A percentile compares a stretch with the other conserved stretches of the same genome.
These are phyloP conservation scores for Ascochyta viciae-villosae DNA, from an alignment of 2,329 filamentous ascomycete genomes.

Conservation along the genomic window DNA sequence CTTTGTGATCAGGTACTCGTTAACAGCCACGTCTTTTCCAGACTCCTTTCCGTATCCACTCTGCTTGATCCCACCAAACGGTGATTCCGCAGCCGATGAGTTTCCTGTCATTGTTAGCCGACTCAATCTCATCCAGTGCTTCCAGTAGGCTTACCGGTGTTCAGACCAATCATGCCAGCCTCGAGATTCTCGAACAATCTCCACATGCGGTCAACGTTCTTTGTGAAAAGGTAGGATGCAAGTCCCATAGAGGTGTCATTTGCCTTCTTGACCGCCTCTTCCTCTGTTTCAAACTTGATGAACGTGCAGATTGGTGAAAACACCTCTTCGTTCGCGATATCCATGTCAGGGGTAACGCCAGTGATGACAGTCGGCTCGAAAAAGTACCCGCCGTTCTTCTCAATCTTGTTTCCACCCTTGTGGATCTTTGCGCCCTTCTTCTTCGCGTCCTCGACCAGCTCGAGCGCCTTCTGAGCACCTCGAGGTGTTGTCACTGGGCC, in stretches of 20 bases:
- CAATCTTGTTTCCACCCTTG: constrained; percentile 63
- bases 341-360: constrained; percentile 65
- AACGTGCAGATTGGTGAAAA: constrained; percentile 71
- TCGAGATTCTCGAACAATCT: constrained; percentile 71
- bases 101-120: constrained; percentile 55
- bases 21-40: constrained; percentile 70
- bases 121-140: background rate
- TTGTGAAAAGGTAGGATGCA: constrained; percentile 73
- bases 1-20: constrained; percentile 69
- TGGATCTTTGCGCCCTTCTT: constrained; percentile 69
- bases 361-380: constrained; percentile 72
- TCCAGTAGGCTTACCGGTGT: constrained; percentile 56
- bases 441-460: constrained; percentile 70
- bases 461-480: constrained; percentile 62
- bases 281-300: constrained; percentile 70
- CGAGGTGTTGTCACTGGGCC: constrained; percentile 66
- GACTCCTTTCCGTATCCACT: constrained; percentile 72
- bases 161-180: constrained; percentile 73
- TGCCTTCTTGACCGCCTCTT: constrained; percentile 65
- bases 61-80: constrained; percentile 73
- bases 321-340: constrained; percentile 64
- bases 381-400: constrained; percentile 66
- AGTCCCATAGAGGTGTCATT: constrained; percentile 70
- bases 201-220: constrained; percentile 71
- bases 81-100: constrained; percentile 69